These are phyloP conservation scores for Penicillium diatomitis DNA, from an alignment of 495 filamentous ascomycete genomes.

Conservation along the genomic window DNA sequence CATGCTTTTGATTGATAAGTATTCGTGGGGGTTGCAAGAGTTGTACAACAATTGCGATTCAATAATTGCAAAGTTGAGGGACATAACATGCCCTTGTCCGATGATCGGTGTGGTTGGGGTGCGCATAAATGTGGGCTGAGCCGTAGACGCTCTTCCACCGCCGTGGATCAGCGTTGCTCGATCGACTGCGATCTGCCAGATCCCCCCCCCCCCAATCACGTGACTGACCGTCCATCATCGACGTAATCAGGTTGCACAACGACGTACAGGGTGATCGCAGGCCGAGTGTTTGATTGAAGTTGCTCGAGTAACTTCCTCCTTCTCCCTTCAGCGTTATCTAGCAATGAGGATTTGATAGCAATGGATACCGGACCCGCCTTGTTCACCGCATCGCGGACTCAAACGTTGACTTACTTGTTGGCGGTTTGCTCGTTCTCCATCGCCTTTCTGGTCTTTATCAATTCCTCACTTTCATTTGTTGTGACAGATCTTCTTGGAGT, in stretches of 20 bases:
- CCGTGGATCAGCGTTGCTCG: too few relatives aligned
- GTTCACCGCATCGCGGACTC: slow-evolving; percentile 58
- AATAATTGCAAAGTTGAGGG: too few relatives aligned
- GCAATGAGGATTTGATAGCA: slow-evolving; percentile 13
- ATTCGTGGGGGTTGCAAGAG: neutral
- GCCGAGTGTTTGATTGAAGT: too few relatives aligned
- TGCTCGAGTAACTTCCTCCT: neutral
- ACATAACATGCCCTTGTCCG: too few relatives aligned
- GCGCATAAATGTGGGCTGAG: too few relatives aligned
- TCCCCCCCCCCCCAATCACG: slow-evolving; percentile 10
- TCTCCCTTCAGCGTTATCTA: neutral
- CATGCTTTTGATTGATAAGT: neutral
- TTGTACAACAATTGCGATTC: neutral
- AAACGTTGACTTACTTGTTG: slow-evolving; percentile 77
- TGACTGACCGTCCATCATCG: slow-evolving; percentile 9
- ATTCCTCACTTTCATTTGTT: slow-evolving; percentile 86
- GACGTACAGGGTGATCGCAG: neutral
- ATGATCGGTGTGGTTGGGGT: too few relatives aligned
- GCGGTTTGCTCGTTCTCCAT: slow-evolving; percentile 92
- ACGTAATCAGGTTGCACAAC: slow-evolving; percentile 7
- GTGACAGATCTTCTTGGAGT: slow-evolving; percentile 83
- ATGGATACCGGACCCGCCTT: slow-evolving; percentile 30
- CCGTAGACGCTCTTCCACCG: too few relatives aligned
- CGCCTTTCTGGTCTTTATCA: slow-evolving; percentile 94
- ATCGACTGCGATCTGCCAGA: too few relatives aligned